Evolutionary conservation across 2,329 filamentous ascomycete genomes (phyloP).

Genomic region (Ceratocystis colombiana): DNA sequence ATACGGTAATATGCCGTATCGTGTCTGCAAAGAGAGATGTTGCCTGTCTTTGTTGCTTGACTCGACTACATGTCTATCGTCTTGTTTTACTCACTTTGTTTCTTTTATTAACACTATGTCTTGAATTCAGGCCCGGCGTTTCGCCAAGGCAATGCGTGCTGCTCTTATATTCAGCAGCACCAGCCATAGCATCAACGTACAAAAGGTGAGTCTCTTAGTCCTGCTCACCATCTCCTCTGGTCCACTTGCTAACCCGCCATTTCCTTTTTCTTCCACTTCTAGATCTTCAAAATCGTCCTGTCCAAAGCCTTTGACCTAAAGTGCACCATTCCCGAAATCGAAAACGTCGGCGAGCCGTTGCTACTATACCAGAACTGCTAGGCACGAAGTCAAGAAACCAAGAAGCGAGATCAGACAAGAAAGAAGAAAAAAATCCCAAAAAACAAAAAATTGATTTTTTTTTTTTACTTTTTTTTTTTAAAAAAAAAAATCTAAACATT

Average conservation of each 20-base stretch:
- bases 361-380: constrained; percentile 70
- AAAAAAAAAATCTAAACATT: too few relatives aligned
- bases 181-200: constrained; percentile 98
- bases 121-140: constrained; percentile 64
- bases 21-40: background rate
- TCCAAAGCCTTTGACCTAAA: constrained; percentile 98
- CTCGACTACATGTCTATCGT: too few relatives aligned
- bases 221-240: constrained; percentile 6
- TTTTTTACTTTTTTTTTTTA: background rate
- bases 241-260: background rate
- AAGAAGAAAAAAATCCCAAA: background rate
- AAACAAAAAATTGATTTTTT: background rate
- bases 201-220: constrained; percentile 56
- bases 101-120: background rate
- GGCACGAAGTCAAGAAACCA: background rate
- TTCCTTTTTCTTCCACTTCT: constrained; percentile 13
- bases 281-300: constrained; percentile 99
- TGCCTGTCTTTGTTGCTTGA: background rate
- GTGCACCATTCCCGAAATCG: constrained; percentile 97
- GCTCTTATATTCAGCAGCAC: constrained; percentile 97
- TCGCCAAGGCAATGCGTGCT: constrained; percentile 96
- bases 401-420: background rate
- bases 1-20: background rate
- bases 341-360: constrained; percentile 91
- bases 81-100: too few relatives aligned